Evolutionary conservation across 306 rosid genomes (phyloP).

Genomic region (Trifolium repens): DNA sequence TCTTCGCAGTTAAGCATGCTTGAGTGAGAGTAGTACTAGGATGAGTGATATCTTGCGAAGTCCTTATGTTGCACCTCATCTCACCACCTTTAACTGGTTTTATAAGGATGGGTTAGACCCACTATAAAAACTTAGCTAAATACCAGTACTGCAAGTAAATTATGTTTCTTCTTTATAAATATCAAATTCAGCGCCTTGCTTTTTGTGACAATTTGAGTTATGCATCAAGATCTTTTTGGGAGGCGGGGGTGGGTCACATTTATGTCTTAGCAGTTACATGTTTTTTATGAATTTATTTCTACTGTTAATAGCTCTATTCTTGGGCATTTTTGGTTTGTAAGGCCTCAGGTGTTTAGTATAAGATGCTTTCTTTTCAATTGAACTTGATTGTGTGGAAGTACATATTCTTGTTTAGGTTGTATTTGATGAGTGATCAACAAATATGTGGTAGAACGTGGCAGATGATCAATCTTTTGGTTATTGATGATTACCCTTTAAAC

Average conservation of each 20-base stretch:
- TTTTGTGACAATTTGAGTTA: too few species aligned
- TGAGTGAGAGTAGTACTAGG: too few species aligned
- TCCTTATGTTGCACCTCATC: too few species aligned
- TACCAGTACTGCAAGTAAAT: neutral
- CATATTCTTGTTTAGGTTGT: neutral
- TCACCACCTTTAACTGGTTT: too few species aligned
- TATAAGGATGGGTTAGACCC: too few species aligned
- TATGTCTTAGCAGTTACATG: neutral
- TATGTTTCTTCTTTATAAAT: too few species aligned
- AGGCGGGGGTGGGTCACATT: too few species aligned
- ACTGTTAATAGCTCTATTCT: neutral
- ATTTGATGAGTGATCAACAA: neutral
- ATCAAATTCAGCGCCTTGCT: too few species aligned
- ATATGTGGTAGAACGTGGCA: neutral
- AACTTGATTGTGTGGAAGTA: constrained; percentile 6
- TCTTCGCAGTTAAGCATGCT: too few species aligned
- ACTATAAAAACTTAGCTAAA: neutral
- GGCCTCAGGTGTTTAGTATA: neutral
- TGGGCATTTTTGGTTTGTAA: constrained; percentile 15
- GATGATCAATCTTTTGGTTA: constrained; percentile 19
- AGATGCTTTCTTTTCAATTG: constrained; percentile 18
- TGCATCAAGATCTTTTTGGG: too few species aligned
- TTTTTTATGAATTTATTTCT: neutral
- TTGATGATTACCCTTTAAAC: neutral
- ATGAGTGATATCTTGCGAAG: too few species aligned